Evolutionary conservation across 192 early-diverging fungal genomes (phyloP).

Genomic region (Backusella psychrophila): DNA sequence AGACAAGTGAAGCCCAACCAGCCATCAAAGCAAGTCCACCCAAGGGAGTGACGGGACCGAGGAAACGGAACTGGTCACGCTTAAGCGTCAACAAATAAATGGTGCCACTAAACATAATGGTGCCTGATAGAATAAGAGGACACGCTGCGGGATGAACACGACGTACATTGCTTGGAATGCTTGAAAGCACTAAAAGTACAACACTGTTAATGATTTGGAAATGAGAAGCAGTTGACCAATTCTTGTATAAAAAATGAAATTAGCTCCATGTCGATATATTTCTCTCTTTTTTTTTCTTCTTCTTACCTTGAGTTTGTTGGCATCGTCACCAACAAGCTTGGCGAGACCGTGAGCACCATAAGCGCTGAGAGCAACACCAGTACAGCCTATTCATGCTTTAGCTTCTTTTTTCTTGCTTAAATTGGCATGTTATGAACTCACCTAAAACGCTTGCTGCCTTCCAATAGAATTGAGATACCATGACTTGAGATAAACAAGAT

Average conservation of each 20-base stretch:
- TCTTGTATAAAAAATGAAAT: not conserved
- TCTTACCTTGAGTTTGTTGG: conserved; percentile 29
- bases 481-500: not conserved
- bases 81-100: conserved; percentile 59
- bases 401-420: no score
- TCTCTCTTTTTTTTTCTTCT: not conserved
- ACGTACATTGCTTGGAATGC: conserved; percentile 32
- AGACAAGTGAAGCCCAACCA: conserved; percentile 50
- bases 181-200: conserved; percentile 45
- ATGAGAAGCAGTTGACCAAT: conserved; percentile 52
- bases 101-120: conserved; percentile 50
- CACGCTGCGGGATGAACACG: conserved; percentile 37
- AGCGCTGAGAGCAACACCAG: conserved; percentile 42
- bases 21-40: conserved; percentile 56
- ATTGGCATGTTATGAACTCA: not conserved
- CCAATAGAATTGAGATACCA: conserved; percentile 23
- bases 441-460: conserved; percentile 25
- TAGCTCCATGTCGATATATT: not conserved
- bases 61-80: conserved; percentile 31
- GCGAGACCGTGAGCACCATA: conserved; percentile 49
- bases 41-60: conserved; percentile 62
- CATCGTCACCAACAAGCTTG: conserved; percentile 26
- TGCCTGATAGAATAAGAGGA: conserved; percentile 52
- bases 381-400: conserved; percentile 16
- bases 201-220: conserved; percentile 55